Evolutionary conservation across 306 rosid genomes (phyloP).

Genomic region (Chamaecrista fasciculata): DNA sequence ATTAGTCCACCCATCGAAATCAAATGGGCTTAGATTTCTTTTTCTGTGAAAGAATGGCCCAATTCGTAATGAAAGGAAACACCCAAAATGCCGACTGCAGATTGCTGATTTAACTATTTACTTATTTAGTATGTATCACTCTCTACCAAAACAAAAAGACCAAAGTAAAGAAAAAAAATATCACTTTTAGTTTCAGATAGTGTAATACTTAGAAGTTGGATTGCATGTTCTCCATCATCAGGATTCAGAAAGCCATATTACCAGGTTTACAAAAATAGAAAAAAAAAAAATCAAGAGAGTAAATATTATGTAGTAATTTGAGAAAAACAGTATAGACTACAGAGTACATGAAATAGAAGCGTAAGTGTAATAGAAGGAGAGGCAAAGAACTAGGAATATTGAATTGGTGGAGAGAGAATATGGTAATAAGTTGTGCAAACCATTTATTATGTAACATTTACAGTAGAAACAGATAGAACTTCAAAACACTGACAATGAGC

Average conservation of each 20-base stretch:
- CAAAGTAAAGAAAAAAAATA: too few species aligned
- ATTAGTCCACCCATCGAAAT: too few species aligned
- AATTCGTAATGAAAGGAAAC: background rate
- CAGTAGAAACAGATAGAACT: background rate
- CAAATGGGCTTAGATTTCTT: background rate
- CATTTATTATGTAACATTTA: background rate
- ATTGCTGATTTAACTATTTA: too few species aligned
- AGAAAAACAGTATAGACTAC: too few species aligned
- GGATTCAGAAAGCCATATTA: background rate
- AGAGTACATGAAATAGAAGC: too few species aligned
- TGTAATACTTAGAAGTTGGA: background rate
- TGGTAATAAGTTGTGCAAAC: background rate
- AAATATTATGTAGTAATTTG: too few species aligned
- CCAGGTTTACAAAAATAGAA: background rate
- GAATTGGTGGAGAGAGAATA: background rate
- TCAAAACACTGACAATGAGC: background rate
- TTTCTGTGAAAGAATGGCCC: background rate
- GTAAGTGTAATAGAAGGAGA: background rate
- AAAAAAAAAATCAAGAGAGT: too few species aligned
- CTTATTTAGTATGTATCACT: too few species aligned
- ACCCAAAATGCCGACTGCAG: too few species aligned
- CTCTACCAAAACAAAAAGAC: too few species aligned
- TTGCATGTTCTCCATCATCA: background rate
- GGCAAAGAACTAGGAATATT: background rate
- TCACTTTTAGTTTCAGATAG: background rate